These are phyloP conservation scores for Coffea humblotiana DNA, from an alignment of 305 asterid species.

Conservation along the genomic window DNA sequence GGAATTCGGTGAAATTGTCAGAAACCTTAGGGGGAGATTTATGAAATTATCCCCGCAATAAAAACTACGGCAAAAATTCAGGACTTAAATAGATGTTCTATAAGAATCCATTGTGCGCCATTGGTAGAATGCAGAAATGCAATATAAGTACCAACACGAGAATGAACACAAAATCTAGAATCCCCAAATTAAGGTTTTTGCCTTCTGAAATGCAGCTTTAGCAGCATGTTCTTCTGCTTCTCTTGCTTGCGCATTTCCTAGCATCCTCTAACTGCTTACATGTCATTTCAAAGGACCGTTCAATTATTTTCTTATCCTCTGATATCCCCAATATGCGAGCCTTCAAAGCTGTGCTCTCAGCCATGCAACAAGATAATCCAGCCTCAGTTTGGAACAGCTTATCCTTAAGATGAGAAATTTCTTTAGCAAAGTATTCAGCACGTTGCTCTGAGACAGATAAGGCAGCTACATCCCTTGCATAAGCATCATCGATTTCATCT, in stretches of 20 bases:
- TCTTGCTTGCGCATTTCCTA: not conserved
- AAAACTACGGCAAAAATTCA: too few species aligned
- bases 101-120: too few species aligned
- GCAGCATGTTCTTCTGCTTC: constrained; percentile 10
- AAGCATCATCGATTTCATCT: constrained; percentile 22
- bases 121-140: not conserved
- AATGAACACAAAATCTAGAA: not conserved
- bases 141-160: not conserved
- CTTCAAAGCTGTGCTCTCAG: not conserved
- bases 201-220: constrained; percentile 8
- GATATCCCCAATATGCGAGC: not conserved
- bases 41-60: too few species aligned
- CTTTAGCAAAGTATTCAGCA: not conserved
- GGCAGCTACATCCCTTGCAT: constrained; percentile 9
- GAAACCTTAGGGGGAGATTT: too few species aligned
- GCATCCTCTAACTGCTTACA: constrained; percentile 1
- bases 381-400: constrained; percentile 35
- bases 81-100: too few species aligned
- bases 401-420: constrained; percentile 24
- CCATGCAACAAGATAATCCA: constrained; percentile 17
- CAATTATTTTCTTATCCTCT: not conserved
- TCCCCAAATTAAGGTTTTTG: constrained; percentile 2
- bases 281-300: not conserved
- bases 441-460: constrained; percentile 15
- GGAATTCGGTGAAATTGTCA: too few species aligned